These are phyloP conservation scores for Sphaerostilbella broomeana DNA, from an alignment of 2,329 filamentous ascomycete genomes.

Conservation along the genomic window DNA sequence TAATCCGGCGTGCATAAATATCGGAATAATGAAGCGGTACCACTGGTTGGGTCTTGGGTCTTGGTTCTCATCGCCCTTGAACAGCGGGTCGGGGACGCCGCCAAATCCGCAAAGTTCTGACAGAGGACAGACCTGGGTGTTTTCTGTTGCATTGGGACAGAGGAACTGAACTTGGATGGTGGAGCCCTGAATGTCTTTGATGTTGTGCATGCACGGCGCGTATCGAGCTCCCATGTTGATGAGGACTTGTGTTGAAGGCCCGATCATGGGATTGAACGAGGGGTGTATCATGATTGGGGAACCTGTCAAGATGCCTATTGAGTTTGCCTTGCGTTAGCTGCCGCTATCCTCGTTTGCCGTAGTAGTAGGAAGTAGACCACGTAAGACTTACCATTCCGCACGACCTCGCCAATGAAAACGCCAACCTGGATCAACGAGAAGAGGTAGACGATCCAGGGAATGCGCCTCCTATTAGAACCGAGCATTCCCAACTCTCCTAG, in stretches of 20 bases:
- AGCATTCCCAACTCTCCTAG: constrained; percentile 56
- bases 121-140: constrained; percentile 59
- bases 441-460: constrained; percentile 77
- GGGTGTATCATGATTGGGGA: constrained; percentile 74
- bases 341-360: not conserved
- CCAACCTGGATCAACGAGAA: constrained; percentile 70
- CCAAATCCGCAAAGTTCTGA: constrained; percentile 78
- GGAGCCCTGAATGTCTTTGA: constrained; percentile 54
- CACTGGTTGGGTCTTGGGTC: constrained; percentile 76
- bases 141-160: constrained; percentile 72
- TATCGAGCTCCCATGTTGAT: constrained; percentile 97
- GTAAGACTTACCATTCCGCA: constrained; percentile 66
- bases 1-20: constrained; percentile 90
- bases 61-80: constrained; percentile 44
- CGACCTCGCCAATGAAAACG: constrained; percentile 85
- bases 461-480: constrained; percentile 47
- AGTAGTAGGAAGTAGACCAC: not conserved
- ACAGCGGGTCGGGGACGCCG: constrained; percentile 59
- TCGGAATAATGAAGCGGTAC: constrained; percentile 92
- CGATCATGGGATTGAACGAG: constrained; percentile 94
- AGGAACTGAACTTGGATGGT: constrained; percentile 53
- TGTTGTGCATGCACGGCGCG: constrained; percentile 89
- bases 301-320: constrained; percentile 66
- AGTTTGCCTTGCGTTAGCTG: constrained; percentile 10
- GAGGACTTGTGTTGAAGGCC: constrained; percentile 79